Conservation (phyloP, 2,329 filamentous ascomycete genomes). For the Ophiosphaerella korrae region DNA sequence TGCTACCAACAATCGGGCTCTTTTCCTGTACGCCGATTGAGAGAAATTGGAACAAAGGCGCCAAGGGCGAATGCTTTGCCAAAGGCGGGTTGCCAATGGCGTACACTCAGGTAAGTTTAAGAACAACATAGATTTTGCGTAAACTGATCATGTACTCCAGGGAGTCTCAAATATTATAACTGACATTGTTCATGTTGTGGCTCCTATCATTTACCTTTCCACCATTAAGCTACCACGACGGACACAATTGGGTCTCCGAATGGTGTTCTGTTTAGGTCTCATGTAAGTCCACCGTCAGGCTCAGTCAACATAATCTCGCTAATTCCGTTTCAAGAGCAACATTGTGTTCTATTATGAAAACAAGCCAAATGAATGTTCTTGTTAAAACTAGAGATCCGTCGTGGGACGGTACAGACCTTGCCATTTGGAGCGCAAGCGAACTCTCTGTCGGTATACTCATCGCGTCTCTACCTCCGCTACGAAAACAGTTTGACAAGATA, state of each 20-base stretch:
- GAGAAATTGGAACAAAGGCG: conserved; percentile 30
- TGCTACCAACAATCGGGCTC: conserved; percentile 28
- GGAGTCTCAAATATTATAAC: conserved; percentile 34
- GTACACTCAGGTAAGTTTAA: conserved; percentile 33
- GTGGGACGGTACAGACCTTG: conserved; percentile 30
- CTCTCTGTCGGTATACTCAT: conserved; percentile 28
- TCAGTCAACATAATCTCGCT: no score
- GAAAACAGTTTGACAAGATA: conserved; percentile 29
- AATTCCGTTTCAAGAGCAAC: conserved; percentile 6
- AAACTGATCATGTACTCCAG: neutral
- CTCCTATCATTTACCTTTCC: conserved; percentile 34
- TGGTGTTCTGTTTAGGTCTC: conserved; percentile 36
- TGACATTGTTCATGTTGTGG: conserved; percentile 35
- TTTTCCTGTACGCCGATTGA: conserved; percentile 33
- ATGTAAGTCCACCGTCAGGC: conserved; percentile 20
- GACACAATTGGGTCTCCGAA: conserved; percentile 36
- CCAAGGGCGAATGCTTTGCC: conserved; percentile 24
- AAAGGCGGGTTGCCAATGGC: conserved; percentile 24
- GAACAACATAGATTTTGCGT: conserved; percentile 35
- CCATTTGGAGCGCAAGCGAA: conserved; percentile 34
- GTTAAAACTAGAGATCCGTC: conserved; percentile 28
- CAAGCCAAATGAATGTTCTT: conserved; percentile 27
- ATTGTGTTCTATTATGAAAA: conserved; percentile 36
- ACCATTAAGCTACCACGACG: conserved; percentile 27
- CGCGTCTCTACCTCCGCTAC: conserved; percentile 31